phyloP scores from a whole-genome alignment of 2,329 filamentous ascomycete genomes.

The Mycosphaerella arachidis region DNA sequence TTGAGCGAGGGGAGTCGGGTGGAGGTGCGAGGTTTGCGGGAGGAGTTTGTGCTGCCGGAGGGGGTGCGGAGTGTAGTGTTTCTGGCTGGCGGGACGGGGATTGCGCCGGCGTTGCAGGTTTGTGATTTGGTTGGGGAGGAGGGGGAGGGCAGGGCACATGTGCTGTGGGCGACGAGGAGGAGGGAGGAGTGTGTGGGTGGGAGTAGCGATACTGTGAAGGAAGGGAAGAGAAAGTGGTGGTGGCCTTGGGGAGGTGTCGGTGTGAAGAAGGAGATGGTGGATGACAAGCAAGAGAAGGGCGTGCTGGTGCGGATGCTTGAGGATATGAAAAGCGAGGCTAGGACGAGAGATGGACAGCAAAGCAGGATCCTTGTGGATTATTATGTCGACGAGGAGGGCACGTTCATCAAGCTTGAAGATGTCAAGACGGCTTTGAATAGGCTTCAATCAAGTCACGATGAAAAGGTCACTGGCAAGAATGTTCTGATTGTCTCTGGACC shows the following conservation, averaged over 20 bases:
- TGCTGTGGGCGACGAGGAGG: constrained; percentile 76
- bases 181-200: constrained; percentile 63
- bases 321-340: constrained; percentile 47
- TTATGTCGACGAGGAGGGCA: constrained; percentile 76
- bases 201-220: constrained; percentile 44
- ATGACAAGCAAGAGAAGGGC: constrained; percentile 34
- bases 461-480: constrained; percentile 40
- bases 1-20: constrained; percentile 58
- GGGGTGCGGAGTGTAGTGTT: constrained; percentile 65
- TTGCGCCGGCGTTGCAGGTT: constrained; percentile 80
- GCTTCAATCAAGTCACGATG: constrained; percentile 23
- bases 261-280: constrained; percentile 1
- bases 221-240: constrained; percentile 15
- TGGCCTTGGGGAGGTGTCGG: constrained; percentile 8
- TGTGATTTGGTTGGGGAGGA: constrained; percentile 53
- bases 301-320: constrained; percentile 60
- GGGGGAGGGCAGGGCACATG: constrained; percentile 50
- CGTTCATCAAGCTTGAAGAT: constrained; percentile 51
- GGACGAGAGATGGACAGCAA: neutral
- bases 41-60: constrained; percentile 57
- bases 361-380: constrained; percentile 61
- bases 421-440: constrained; percentile 29
- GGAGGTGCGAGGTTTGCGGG: constrained; percentile 72
- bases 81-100: constrained; percentile 85
- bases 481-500: constrained; percentile 87